Evolutionary conservation across 106 monocot species (phyloP), one percentile per base, ranked within the genome.

Genomic region (Allium cepa): DNA sequence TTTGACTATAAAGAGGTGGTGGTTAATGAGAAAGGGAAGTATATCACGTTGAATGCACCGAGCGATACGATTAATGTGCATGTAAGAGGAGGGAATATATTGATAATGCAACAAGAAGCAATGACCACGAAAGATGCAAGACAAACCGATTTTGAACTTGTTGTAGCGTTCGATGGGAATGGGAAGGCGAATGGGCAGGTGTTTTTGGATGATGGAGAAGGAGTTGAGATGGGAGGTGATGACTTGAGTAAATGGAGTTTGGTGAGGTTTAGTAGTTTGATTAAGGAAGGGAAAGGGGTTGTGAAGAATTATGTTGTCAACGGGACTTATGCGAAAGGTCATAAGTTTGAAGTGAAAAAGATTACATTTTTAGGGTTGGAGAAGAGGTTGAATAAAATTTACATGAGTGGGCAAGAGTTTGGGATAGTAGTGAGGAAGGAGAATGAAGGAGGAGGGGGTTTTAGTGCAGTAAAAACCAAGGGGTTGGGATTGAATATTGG

Each of bases 401-500:
- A 52, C 13, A 26, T 53, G 28, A 67, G 49, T 16, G 14, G 11
- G 1, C 0, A 13, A 0, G 17, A 53, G 8, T 36, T 36, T 36
- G 36, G 5, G 36, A 5, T 36, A 36, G 46, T 11, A 17, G 75
- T 26, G 13, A 70, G 69, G 10, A 72, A 26, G 53, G 47, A 15
- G n/a, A 63, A 60, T 49, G n/a, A 17, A 3, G 27, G 17, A 46
- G 46, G 17, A 13, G 74, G 60, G 55, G 62, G 26, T 11, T 72
- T 77, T 50, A 59, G 76, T 13, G 57, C 28, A 57, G 60, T 49
- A 46, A 52, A 78, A 46, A 36, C 81, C 1, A n/a, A 59, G 49
- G 81, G 82, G 4, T 53, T 85, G 46, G 64, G 63, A 50, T 73
- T 67, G 56, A 49, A 47, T 0, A 57, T 85, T 50, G 77, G 84